A percentile compares a stretch with the other conserved stretches of the same genome.
phyloP scores from a whole-genome alignment of 345 rosid genomes.

The Hibiscus syriacus region DNA sequence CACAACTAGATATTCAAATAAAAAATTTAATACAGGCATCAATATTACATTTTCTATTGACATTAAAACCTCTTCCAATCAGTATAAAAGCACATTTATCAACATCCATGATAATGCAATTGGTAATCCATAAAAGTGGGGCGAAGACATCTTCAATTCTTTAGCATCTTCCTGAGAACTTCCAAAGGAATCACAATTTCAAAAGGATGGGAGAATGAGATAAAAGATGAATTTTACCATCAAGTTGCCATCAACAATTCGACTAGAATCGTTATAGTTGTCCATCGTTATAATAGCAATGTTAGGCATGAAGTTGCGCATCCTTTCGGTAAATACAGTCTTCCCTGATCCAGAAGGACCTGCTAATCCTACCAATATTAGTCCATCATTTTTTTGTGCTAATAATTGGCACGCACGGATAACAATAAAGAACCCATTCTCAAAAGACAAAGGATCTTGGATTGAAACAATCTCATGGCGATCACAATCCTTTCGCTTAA shows the following conservation, averaged over 20 bases:
- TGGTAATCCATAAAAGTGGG: no score
- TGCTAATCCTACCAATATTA: slow-evolving; percentile 77
- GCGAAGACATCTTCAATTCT: no score
- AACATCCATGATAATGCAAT: not conserved
- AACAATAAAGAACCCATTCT: slow-evolving; percentile 84
- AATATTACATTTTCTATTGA: not conserved
- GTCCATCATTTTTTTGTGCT: slow-evolving; percentile 81
- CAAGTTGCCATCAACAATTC: slow-evolving; percentile 92
- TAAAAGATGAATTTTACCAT: slow-evolving; percentile 39
- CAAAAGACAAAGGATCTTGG: slow-evolving; percentile 66
- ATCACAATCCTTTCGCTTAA: slow-evolving; percentile 61
- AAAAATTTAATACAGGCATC: not conserved
- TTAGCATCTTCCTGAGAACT: no score
- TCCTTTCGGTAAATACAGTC: slow-evolving; percentile 89
- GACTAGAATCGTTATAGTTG: slow-evolving; percentile 83
- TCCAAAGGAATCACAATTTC: no score
- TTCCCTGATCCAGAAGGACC: slow-evolving; percentile 99
- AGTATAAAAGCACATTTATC: not conserved
- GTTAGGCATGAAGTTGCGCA: slow-evolving; percentile 74
- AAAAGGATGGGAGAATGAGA: not conserved
- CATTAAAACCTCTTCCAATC: no score
- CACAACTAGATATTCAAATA: not conserved
- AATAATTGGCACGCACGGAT: slow-evolving; percentile 89
- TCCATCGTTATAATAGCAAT: slow-evolving; percentile 90
- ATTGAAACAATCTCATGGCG: slow-evolving; percentile 71